Percentiles rank a stretch among this genome's conserved stretches.
phyloP scores from a whole-genome alignment of 441 rosid species.

The Eutrema salsugineum region DNA sequence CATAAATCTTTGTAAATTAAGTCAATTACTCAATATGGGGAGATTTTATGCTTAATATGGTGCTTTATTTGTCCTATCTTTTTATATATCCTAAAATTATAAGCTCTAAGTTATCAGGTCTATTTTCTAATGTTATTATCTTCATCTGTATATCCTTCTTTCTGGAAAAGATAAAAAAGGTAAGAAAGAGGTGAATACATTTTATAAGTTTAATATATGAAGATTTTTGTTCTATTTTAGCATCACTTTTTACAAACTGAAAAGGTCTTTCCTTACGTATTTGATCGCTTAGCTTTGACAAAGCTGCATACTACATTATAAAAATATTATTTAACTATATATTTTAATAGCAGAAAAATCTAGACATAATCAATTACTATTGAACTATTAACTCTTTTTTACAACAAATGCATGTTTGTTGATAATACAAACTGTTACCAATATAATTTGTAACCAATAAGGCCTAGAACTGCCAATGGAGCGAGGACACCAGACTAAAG shows the following conservation, averaged over 20 bases:
- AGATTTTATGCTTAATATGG: not conserved
- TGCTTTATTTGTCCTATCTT: not conserved
- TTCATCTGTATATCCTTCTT: no score
- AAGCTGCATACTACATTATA: not conserved
- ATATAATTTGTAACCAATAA: no score
- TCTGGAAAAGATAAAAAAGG: no score
- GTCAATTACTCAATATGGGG: not conserved
- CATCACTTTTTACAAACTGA: not conserved
- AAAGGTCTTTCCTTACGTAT: not conserved
- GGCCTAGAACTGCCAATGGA: no score
- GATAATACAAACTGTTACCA: no score
- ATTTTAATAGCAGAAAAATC: no score
- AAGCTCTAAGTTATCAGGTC: not conserved
- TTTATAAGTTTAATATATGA: not conserved
- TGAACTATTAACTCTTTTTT: no score
- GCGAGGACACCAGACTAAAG: no score
- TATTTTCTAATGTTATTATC: not conserved
- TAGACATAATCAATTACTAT: no score
- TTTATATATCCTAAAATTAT: not conserved
- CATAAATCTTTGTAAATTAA: conserved; percentile 13
- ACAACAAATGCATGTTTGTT: no score
- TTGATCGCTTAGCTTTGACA: not conserved
- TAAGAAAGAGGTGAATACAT: not conserved
- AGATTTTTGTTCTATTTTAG: not conserved
- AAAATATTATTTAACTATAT: no score